phyloP scores from a whole-genome alignment of 2,329 filamentous ascomycete genomes.

The Fusarium concolor region DNA sequence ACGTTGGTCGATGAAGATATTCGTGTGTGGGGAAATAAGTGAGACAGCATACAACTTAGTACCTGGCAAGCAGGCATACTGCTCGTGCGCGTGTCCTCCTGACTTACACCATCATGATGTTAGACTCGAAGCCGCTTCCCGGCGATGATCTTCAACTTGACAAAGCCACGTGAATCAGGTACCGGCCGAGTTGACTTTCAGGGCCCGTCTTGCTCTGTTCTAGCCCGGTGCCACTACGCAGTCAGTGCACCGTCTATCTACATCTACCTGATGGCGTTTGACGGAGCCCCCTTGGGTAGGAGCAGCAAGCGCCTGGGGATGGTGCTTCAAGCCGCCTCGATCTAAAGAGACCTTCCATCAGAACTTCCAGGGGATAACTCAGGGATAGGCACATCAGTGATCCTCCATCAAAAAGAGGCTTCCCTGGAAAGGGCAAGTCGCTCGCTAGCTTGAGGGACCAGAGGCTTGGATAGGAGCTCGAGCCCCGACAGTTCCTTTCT shows the following conservation, averaged over 20 bases:
- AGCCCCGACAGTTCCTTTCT: constrained; percentile 18
- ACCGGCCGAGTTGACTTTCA: constrained; percentile 36
- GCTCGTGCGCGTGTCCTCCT: constrained; percentile 12
- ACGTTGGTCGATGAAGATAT: constrained; percentile 15
- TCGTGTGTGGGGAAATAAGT: constrained; percentile 19
- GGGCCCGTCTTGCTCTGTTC: constrained; percentile 25
- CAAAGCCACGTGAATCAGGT: constrained; percentile 44
- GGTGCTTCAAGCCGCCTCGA: constrained; percentile 5
- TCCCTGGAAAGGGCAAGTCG: constrained; percentile 12
- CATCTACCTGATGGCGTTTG: constrained; percentile 31
- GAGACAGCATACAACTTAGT: constrained; percentile 24
- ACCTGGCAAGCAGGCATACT: constrained; percentile 2
- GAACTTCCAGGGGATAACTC: constrained; percentile 33
- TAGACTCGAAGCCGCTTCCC: background rate
- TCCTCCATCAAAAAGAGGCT: constrained; percentile 25
- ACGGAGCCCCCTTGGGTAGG: constrained; percentile 18
- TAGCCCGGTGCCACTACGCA: constrained; percentile 30
- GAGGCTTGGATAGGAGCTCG: background rate
- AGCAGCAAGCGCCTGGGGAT: constrained; percentile 22
- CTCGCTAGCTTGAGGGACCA: constrained; percentile 14
- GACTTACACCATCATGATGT: constrained; percentile 11
- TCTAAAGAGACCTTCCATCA: constrained; percentile 16
- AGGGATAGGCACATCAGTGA: constrained; percentile 32
- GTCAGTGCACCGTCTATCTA: constrained; percentile 32
- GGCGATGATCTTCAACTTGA: constrained; percentile 33